A percentile compares a stretch with the other conserved stretches of the same genome.
phyloP scores from a whole-genome alignment of 2,329 filamentous ascomycete genomes.

The Penicillium polonicum region DNA sequence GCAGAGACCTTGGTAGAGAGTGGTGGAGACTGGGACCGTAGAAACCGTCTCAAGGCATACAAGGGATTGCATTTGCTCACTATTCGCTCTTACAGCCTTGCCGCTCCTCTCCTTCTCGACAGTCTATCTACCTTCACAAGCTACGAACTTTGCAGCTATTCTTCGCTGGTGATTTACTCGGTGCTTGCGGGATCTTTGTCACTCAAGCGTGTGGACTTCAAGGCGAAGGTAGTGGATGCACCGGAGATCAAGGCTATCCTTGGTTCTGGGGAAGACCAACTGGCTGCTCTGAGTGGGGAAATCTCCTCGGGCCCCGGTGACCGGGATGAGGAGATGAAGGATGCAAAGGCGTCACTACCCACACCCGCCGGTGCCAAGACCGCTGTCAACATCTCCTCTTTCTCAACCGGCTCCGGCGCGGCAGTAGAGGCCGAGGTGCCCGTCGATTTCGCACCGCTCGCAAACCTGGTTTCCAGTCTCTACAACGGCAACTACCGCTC shows the following conservation, averaged over 20 bases:
- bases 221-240: slow-evolving; percentile 96
- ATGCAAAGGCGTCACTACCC: slow-evolving; percentile 54
- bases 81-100: slow-evolving; percentile 82
- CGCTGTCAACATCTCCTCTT: slow-evolving; percentile 82
- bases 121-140: slow-evolving; percentile 97
- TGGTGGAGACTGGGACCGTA: slow-evolving; percentile 96
- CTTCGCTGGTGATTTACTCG: slow-evolving; percentile 88
- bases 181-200: slow-evolving; percentile 92
- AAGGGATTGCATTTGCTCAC: slow-evolving; percentile 92
- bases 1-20: slow-evolving; percentile 88
- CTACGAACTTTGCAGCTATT: slow-evolving; percentile 98
- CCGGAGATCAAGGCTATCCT: slow-evolving; percentile 98
- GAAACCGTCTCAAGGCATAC: slow-evolving; percentile 98
- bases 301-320: slow-evolving; percentile 77
- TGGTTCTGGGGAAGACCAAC: slow-evolving; percentile 82
- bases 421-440: slow-evolving; percentile 76
- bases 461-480: slow-evolving; percentile 82
- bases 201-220: slow-evolving; percentile 96
- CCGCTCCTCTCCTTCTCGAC: slow-evolving; percentile 90
- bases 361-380: slow-evolving; percentile 59
- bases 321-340: slow-evolving; percentile 71
- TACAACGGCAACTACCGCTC: slow-evolving; percentile 92
- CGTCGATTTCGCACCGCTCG: slow-evolving; percentile 85
- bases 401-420: slow-evolving; percentile 64
- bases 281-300: slow-evolving; percentile 76